These are phyloP conservation scores for Camellia granthamiana DNA, from an alignment of 148 eudicot species.

Conservation along the genomic window DNA sequence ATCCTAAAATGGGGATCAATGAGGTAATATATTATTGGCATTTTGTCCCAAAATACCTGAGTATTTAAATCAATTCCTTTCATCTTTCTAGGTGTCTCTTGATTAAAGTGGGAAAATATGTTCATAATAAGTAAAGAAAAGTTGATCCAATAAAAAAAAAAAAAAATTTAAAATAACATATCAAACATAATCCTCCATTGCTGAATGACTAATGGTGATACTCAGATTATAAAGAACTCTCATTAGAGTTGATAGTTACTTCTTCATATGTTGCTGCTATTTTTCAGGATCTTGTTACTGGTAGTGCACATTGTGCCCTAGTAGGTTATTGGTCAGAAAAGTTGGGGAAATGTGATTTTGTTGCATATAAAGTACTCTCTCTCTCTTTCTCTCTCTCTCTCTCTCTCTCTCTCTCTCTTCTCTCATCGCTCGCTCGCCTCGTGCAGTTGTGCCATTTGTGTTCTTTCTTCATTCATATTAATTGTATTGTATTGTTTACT, in stretches of 20 bases:
- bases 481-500: not conserved
- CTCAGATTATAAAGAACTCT: not conserved
- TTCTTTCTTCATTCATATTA: too few species aligned
- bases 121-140: too few species aligned
- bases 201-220: not conserved
- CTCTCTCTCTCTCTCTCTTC: not conserved
- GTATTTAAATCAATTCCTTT: conserved; percentile 5
- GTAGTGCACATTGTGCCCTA: conserved; percentile 88
- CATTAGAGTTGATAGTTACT: not conserved
- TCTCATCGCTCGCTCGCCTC: not conserved
- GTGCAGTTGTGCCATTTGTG: too few species aligned
- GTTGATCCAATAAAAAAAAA: too few species aligned
- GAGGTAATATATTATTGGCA: conserved; percentile 40
- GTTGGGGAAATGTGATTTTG: conserved; percentile 58
- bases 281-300: conserved; percentile 71
- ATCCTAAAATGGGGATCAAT: conserved; percentile 57
- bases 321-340: conserved; percentile 64
- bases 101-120: not conserved
- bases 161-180: too few species aligned
- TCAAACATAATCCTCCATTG: not conserved
- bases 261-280: conserved; percentile 3
- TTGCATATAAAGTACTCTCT: conserved; percentile 33
- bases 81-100: not conserved
- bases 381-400: not conserved
- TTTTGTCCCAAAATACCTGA: not conserved